Evolutionary conservation across 75 land plant genomes (phyloP), one percentile per base, ranked within the genome.

Genomic region (Cupressus sempervirens): DNA sequence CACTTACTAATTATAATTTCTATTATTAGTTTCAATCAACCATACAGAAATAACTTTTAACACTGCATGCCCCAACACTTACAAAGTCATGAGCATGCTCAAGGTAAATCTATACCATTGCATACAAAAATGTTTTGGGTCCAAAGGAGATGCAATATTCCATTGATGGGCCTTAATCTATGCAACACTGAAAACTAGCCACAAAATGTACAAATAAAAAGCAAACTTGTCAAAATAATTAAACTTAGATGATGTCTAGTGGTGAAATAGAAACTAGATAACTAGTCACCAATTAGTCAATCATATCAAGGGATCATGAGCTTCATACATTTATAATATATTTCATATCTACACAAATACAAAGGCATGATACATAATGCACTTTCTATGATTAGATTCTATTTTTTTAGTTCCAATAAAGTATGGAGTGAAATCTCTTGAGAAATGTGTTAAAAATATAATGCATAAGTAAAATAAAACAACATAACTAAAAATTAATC

Each of bases 101-200:
- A 88, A 95, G 83, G 81, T 97, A 97, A 26, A 97, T 96, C 90
- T 95, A 96, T 89, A 97, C 95, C 90, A 97, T 92, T 89, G 98
- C 99, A 95, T 96, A 98, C 41, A 96, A 89, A 94, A 97, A 97
- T 58, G 96, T 76, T 84, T 86, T 89, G 99, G 94, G 90, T 97
- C 99, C 91, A 97, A 88, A 53, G 99, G 99, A 83, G 95, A 94
- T 53, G 99, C 93, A 80, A 97, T 97, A 84, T 97, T 97, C 96
- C 99, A 94, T 91, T 97, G 95, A 98, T 96, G 99, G 98, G 99
- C 94, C 96, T 96, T 97, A 86, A 97, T 97, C 99, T 98, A 98
- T 96, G 97, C 94, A 83, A 98, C 99, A 90, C 99, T 97, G 90
- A 87, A 72, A 41, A 68, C 6, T 9, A 86, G 30, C n/a, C 12